Evolutionary conservation across 805 yeast genomes (phyloP).

Genomic region (Hanseniaspora clermontiae): DNA sequence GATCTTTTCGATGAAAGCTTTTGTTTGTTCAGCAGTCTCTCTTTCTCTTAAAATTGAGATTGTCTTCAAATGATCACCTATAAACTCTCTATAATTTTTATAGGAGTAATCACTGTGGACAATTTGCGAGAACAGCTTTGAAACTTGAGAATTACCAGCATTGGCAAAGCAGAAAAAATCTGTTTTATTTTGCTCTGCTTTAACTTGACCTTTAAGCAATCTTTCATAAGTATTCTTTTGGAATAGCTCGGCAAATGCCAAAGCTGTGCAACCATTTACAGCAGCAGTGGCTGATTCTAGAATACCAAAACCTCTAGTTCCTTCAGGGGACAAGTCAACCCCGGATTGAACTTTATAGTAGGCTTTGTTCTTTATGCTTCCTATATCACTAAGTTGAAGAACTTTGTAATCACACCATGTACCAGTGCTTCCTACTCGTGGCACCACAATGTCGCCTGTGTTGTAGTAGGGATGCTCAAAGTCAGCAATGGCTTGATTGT

Average conservation of each 20-base stretch:
- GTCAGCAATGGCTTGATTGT: conserved; percentile 32
- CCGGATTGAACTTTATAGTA: conserved; percentile 24
- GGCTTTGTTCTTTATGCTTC: not conserved
- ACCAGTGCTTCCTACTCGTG: conserved; percentile 65
- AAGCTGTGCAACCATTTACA: conserved; percentile 90
- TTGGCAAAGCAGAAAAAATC: conserved; percentile 85
- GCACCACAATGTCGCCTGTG: conserved; percentile 82
- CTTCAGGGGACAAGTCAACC: conserved; percentile 41
- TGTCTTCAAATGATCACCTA: conserved; percentile 45
- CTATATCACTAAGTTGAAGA: not conserved
- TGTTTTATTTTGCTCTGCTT: conserved; percentile 19
- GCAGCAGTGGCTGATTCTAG: conserved; percentile 75
- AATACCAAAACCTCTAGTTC: conserved; percentile 40
- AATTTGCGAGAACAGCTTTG: conserved; percentile 79
- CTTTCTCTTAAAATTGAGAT: conserved; percentile 82
- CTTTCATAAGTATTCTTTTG: conserved; percentile 25
- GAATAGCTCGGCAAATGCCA: conserved; percentile 58
- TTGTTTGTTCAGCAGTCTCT: conserved; percentile 54
- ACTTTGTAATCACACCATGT: conserved; percentile 74
- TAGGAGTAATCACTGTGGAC: conserved; percentile 38
- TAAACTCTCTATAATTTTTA: conserved; percentile 29
- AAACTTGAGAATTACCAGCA: conserved; percentile 94
- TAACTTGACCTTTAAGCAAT: conserved; percentile 20
- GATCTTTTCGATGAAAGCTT: conserved; percentile 23
- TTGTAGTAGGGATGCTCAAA: conserved; percentile 37